These are phyloP conservation scores for Dactylonectria macrodidyma DNA, from an alignment of 2,329 filamentous ascomycete genomes.

Conservation along the genomic window DNA sequence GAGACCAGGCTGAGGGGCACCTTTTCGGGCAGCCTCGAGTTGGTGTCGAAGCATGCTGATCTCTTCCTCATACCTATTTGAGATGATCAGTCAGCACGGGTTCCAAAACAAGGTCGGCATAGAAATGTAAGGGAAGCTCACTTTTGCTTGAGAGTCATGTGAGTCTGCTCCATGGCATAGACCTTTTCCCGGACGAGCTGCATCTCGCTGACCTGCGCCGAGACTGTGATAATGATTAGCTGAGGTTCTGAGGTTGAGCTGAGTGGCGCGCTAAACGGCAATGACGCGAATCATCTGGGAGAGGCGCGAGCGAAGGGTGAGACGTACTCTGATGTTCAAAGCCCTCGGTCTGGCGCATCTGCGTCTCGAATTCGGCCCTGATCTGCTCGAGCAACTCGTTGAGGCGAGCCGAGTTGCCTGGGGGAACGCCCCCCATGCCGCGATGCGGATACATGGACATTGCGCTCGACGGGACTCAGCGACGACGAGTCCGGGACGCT, in stretches of 20 bases:
- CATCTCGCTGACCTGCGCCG: slow-evolving; percentile 93
- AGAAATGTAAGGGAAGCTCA: slow-evolving; percentile 62
- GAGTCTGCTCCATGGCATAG: slow-evolving; percentile 91
- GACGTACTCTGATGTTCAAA: slow-evolving; percentile 95
- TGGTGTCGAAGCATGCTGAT: slow-evolving; percentile 89
- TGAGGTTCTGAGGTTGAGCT: slow-evolving; percentile 11
- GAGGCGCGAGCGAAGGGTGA: slow-evolving; percentile 5
- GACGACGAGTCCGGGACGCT: slow-evolving; percentile 33
- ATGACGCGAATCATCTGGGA: background rate
- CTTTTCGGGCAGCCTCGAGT: slow-evolving; percentile 81
- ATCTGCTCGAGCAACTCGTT: slow-evolving; percentile 94
- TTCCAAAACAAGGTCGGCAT: background rate
- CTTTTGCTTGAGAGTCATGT: slow-evolving; percentile 92
- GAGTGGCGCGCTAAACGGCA: background rate
- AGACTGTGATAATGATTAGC: slow-evolving; percentile 71
- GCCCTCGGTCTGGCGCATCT: slow-evolving; percentile 84
- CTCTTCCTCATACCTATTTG: slow-evolving; percentile 89
- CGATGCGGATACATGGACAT: slow-evolving; percentile 94
- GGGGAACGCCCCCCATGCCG: slow-evolving; percentile 81
- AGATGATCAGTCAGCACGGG: slow-evolving; percentile 21
- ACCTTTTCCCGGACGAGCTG: slow-evolving; percentile 95
- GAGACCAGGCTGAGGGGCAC: slow-evolving; percentile 70
- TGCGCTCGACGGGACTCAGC: slow-evolving; percentile 42
- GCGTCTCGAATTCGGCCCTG: slow-evolving; percentile 90
- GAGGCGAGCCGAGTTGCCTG: slow-evolving; percentile 74